Percentiles rank a stretch among this genome's conserved stretches.
Conservation (phyloP, 768 basidiomycete species). For the Imleria badia region DNA sequence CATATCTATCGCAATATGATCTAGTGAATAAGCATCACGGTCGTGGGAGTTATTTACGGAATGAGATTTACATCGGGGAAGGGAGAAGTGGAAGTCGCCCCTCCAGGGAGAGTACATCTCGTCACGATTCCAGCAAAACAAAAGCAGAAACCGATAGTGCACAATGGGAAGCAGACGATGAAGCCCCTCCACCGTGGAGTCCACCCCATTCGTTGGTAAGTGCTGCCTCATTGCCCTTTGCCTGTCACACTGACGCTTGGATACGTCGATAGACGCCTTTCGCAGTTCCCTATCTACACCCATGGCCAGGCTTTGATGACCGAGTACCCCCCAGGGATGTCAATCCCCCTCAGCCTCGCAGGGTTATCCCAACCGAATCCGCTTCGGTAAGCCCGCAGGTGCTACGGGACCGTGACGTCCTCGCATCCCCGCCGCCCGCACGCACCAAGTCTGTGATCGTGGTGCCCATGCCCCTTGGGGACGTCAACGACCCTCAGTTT, state of each 20-base stretch:
- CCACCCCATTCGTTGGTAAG: slow-evolving; percentile 23
- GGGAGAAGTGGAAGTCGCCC: slow-evolving; percentile 27
- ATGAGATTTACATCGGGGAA: slow-evolving; percentile 23
- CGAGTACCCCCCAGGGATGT: slow-evolving; percentile 38
- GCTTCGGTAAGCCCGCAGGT: no score
- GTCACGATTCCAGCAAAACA: slow-evolving; percentile 18
- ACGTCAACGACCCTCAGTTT: slow-evolving; percentile 14
- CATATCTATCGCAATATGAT: slow-evolving; percentile 33
- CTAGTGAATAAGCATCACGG: slow-evolving; percentile 29
- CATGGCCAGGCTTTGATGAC: slow-evolving; percentile 17
- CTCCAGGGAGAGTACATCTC: slow-evolving; percentile 15
- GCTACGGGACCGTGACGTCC: no score
- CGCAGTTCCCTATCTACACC: slow-evolving; percentile 8
- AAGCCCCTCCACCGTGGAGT: slow-evolving; percentile 12
- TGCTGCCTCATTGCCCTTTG: neutral
- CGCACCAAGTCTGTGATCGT: no score
- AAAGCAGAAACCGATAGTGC: slow-evolving; percentile 28
- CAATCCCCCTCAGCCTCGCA: no score
- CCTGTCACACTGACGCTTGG: slow-evolving; percentile 2
- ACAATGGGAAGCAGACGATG: slow-evolving; percentile 33
- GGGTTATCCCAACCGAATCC: no score
- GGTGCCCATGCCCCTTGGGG: slow-evolving; percentile 26
- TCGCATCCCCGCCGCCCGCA: no score
- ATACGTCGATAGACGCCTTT: slow-evolving; percentile 17
- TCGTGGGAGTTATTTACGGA: slow-evolving; percentile 22